Evolutionary conservation across 495 filamentous ascomycete genomes (phyloP).

Genomic region (Penicillium goetzii): DNA sequence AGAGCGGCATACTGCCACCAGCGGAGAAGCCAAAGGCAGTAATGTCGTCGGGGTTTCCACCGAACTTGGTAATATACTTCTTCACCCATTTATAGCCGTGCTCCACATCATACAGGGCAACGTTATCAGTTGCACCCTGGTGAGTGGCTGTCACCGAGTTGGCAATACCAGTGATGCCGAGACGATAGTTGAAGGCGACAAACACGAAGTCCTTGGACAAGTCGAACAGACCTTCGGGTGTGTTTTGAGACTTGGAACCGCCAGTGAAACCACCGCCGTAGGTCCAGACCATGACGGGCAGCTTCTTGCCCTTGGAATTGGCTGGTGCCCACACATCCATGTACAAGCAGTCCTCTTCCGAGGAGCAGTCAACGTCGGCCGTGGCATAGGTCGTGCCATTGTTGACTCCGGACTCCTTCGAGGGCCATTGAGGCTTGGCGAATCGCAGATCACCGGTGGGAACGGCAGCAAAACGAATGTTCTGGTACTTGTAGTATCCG

Average conservation of each 20-base stretch:
- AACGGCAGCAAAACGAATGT: constrained; percentile 61
- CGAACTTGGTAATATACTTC: constrained; percentile 47
- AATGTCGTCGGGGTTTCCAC: constrained; percentile 48
- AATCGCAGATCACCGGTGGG: constrained; percentile 60
- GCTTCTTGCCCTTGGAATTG: constrained; percentile 29
- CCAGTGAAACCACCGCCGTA: constrained; percentile 48
- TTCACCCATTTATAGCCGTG: constrained; percentile 45
- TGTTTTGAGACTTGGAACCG: constrained; percentile 36
- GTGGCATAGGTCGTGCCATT: constrained; percentile 51
- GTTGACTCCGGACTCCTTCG: constrained; percentile 48
- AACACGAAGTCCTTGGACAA: constrained; percentile 48
- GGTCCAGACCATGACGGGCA: constrained; percentile 46
- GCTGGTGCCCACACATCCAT: constrained; percentile 46
- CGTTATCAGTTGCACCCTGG: constrained; percentile 48
- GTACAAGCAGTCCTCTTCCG: constrained; percentile 46
- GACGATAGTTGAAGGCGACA: constrained; percentile 52
- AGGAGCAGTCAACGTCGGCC: constrained; percentile 48
- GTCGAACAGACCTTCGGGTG: constrained; percentile 30
- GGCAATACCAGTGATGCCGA: constrained; percentile 60
- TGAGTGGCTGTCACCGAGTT: constrained; percentile 42
- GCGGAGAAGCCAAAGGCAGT: constrained; percentile 50
- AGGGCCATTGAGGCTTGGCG: constrained; percentile 55
- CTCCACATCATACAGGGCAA: constrained; percentile 54
- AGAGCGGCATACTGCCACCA: constrained; percentile 47
- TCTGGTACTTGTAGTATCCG: constrained; percentile 40